Base-by-base conservation (phyloP, 2,329 filamentous ascomycete genomes). In the Verticillium nonalfalfae region DNA sequence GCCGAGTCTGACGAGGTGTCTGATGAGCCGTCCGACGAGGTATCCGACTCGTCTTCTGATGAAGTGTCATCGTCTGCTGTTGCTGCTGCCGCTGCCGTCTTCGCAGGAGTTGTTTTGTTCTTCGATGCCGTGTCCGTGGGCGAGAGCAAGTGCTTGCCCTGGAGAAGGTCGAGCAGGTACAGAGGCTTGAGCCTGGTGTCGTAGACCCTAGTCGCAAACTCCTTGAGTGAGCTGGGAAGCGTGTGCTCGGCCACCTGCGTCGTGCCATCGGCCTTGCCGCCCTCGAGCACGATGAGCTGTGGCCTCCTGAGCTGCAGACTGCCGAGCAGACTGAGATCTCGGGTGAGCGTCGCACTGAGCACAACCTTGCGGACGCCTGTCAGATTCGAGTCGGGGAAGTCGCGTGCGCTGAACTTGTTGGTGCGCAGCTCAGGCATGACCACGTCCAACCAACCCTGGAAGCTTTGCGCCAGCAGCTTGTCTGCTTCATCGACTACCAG, bases 401-500 rank as follows among this genome's bases (percentile, higher is more conserved):
- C 82, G 57, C 84, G 77, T 2, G 79, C 76, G 31, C 81, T 79
- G 66, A 81, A 81, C 52, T 79, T 78, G 2, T 73, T 72, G 1
- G 72, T 74, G 40, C 80, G 79, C 64, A 91, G 79, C 55, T 79
- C 77, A 15, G 87, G 84, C 70, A 91, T 88, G 7, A 95, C 85
- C 0, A 88, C 77, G 50, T 87, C 85, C 3, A 96, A 80, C 93
- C 93, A 97, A 69, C 94, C 90, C 72, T 97, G 93, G 74, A 95
- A 97, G 69, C 90, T 93, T 73, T 98, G 91, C 54, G 93, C 90
- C 6, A 98, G 83, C 13, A 98, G 79, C 71, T 95, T 92, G 74
- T 98, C 94, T 11, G 94, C 95, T 75, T 98, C 94, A 69, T 98
- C 94, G 56, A 97, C 90, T 2, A 97, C 85, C 0, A 98, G 80